Base-by-base conservation (phyloP, 148 eudicot genomes). In the Spergularia bocconei region DNA sequence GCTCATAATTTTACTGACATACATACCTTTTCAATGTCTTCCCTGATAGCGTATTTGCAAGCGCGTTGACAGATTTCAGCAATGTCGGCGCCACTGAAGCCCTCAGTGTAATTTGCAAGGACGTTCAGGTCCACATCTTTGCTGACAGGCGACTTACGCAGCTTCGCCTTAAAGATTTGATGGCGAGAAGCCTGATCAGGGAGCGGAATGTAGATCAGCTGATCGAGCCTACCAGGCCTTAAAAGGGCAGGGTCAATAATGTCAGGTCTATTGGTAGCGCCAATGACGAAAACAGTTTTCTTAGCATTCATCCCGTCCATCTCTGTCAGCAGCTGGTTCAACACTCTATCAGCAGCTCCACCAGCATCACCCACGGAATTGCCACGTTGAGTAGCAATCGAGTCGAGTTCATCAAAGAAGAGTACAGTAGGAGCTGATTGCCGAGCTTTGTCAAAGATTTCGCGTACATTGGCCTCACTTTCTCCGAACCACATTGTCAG, bases 401-500 rank as follows among this genome's bases (percentile, higher is more conserved):
- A 87, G 68, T 84, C 89, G 6, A 87, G 84, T 67, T 87, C 89
- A 29, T 84, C 89, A 57, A 87, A 85, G 69, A 87, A 87, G 20
- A 85, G 78, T 53, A 87, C 90, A 79, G 88, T 82, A 0, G 88
- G 87, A 51, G 90, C 88, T 33, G 88, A 85, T 41, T 77, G 81
- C 13, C 89, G 79, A 68, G 89, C 89, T 72, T 87, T 87, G 83
- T 87, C 89, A 67, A 87, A 87, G n/a, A 84, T 84, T 62, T 84
- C 87, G 1, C 86, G 74, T 50, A 87, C 89, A 84, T 87, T 87
- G 50, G 87, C 89, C 74, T 87, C 89, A 70, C 87, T 84, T 73
- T 87, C 89, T 63, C 87, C 89, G 60, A 87, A 84, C 89, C 87
- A 87, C 89, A 87, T 87, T 17, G 89, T 86, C 19, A 86, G 83